phyloP scores from a whole-genome alignment of 139 green algal genomes.

The Yamagishiella unicocca region DNA sequence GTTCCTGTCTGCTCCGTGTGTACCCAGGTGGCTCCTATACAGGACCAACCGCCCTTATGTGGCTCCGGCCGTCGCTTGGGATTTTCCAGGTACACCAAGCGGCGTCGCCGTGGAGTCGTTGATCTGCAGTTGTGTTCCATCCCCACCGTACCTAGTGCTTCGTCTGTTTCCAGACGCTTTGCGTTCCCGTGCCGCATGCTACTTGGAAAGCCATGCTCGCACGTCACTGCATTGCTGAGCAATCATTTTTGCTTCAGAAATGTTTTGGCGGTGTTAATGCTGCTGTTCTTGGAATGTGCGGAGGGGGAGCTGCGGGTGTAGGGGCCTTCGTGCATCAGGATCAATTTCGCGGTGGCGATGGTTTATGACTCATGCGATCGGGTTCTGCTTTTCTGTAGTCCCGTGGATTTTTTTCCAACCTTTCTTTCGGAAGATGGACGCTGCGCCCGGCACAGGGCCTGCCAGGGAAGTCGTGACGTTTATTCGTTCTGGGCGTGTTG shows the following conservation, averaged over 20 bases:
- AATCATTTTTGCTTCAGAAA: no score
- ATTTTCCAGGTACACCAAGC: conserved; percentile 25
- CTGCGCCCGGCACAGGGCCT: conserved; percentile 5
- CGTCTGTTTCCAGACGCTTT: not conserved
- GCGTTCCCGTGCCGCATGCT: no score
- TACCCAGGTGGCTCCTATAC: conserved; percentile 1
- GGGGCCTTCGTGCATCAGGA: not conserved
- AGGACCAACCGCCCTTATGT: not conserved
- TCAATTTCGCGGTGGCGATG: conserved; percentile 7
- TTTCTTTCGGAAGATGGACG: conserved; percentile 31
- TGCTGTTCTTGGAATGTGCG: no score
- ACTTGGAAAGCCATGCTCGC: no score
- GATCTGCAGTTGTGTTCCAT: conserved; percentile 19
- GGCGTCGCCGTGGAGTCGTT: not conserved
- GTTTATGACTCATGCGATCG: conserved; percentile 7
- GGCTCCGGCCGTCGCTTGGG: conserved; percentile 11
- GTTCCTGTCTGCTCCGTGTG: conserved; percentile 5
- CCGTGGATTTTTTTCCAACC: conserved; percentile 31
- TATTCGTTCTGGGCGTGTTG: conserved; percentile 21
- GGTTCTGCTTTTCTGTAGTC: not conserved
- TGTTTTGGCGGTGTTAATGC: no score
- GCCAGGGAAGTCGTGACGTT: conserved; percentile 23
- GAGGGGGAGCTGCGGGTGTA: not conserved
- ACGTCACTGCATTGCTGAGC: no score
- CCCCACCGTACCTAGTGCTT: conserved; percentile 9